Conservation (phyloP, 352 stramenopile genomes). For the Globisporangium alternatum region DNA sequence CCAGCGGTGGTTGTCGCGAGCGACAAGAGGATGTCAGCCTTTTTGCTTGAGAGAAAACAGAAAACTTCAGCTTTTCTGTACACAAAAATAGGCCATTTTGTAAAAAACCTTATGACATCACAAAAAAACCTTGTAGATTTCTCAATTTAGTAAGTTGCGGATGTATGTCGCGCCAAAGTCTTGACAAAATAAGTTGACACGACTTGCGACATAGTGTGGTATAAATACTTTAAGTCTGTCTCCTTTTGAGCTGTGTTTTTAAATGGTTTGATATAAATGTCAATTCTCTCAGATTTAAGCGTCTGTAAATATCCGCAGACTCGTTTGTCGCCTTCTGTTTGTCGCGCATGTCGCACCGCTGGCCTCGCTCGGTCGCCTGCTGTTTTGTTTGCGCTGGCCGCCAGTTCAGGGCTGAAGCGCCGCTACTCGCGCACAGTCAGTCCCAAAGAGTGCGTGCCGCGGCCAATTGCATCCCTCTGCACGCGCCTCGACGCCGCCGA, state of each 20-base stretch:
- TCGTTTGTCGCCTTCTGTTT: too few relatives aligned
- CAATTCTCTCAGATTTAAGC: too few relatives aligned
- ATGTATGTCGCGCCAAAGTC: too few relatives aligned
- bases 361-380: too few relatives aligned
- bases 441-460: neutral
- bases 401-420: neutral
- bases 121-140: neutral
- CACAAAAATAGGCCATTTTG: neutral
- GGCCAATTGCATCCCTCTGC: neutral
- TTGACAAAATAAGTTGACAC: too few relatives aligned
- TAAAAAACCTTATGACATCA: conserved; percentile 11
- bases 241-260: too few relatives aligned
- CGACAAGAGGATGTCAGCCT: neutral
- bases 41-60: conserved; percentile 4
- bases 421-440: neutral
- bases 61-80: conserved; percentile 9
- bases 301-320: too few relatives aligned
- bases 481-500: conserved; percentile 3
- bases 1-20: neutral
- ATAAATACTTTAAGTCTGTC: too few relatives aligned
- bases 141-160: too few relatives aligned
- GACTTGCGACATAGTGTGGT: too few relatives aligned
- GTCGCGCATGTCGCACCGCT: too few relatives aligned
- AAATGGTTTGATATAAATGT: too few relatives aligned
- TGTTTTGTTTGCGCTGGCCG: neutral